Percentiles rank a stretch among this genome's conserved stretches.
These are phyloP conservation scores for Hydnomerulius pinastri DNA, from an alignment of 768 basidiomycete species.

Conservation along the genomic window DNA sequence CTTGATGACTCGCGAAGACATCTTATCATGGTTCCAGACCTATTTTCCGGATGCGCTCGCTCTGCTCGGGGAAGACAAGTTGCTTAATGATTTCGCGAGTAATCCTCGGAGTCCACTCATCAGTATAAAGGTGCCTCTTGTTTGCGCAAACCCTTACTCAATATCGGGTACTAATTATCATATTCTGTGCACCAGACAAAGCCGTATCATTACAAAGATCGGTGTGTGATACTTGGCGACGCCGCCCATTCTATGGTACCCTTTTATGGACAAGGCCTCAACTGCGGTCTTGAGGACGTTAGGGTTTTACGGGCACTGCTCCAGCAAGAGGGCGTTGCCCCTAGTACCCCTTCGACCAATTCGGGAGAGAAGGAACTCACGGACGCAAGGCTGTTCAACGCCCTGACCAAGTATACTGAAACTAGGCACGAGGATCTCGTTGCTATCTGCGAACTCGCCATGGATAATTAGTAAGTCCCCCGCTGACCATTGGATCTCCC, in stretches of 20 bases:
- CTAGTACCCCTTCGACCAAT: constrained; percentile 33
- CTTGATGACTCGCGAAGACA: constrained; percentile 56
- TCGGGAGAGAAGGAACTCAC: constrained; percentile 33
- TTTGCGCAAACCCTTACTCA: constrained; percentile 17
- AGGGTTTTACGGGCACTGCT: constrained; percentile 81
- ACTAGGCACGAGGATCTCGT: constrained; percentile 84
- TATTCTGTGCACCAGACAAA: constrained; percentile 51
- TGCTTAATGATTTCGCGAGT: constrained; percentile 75
- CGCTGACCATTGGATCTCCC: constrained; percentile 27
- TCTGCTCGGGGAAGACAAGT: constrained; percentile 77
- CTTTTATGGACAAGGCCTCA: constrained; percentile 95
- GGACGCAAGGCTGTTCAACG: constrained; percentile 62
- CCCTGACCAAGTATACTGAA: constrained; percentile 77
- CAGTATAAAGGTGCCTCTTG: constrained; percentile 78
- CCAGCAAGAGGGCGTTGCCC: constrained; percentile 67
- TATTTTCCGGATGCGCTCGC: constrained; percentile 89
- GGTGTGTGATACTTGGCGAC: constrained; percentile 88
- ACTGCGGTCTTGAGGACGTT: constrained; percentile 97
- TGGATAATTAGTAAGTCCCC: constrained; percentile 90
- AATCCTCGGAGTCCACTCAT: constrained; percentile 91
- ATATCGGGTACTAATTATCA: constrained; percentile 19
- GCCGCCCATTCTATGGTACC: constrained; percentile 99
- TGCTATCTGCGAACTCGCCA: constrained; percentile 90
- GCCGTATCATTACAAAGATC: constrained; percentile 90
- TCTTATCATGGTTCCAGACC: constrained; percentile 73